Base-by-base conservation (phyloP, 2,329 filamentous ascomycete species). In the Cryphonectria naterciae region DNA sequence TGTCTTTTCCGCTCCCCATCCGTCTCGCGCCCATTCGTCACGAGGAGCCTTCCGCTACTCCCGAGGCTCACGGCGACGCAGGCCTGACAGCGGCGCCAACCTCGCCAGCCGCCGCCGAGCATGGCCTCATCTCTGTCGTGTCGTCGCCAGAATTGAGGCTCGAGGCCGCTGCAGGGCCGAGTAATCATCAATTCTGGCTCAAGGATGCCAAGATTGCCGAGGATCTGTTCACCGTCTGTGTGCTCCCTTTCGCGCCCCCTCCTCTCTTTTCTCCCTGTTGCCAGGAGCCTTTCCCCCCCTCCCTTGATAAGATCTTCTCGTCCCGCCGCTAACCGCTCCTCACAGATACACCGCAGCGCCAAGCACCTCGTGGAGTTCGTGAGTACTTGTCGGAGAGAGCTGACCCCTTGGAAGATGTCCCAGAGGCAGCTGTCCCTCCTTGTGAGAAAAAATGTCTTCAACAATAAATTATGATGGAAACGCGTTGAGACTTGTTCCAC, bases 281-380 rank as follows among this genome's bases (percentile, higher is more conserved):
- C 1, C 43, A 49, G 19, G 19, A 17, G 19, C 32, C 60, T 43
- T n/a, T 5, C 13, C n/a, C 25, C 25, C 25, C 5, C 6, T 17
- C n/a, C 37, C 17, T 39, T 39, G 37, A 39, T 37, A 1, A 4
- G 5, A 4, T n/a, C 54, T 4, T 60, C 13, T 7, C 19, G 28
- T 49, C 43, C 22, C 41, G 22, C 43, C 2, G 49, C 65, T 69
- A 22, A 72, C 66, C n/a, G 2, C 37, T 25, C 46, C 4, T 10
- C 17, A 4, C 62, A 74, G 73, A 71, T 74, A 64, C 70, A 74
- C 63, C 73, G 73, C 35, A 74, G 73, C 65, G 68, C 71, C n/a
- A 70, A 68, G 37, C 67, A 73, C 49, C 69, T 74, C 28, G 54
- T 73, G 2, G 71, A 74, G 11, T 73, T 73, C 58, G 67, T 68